phyloP scores from a whole-genome alignment of 257 asterid species.

The Oldenlandia corymbosa region DNA sequence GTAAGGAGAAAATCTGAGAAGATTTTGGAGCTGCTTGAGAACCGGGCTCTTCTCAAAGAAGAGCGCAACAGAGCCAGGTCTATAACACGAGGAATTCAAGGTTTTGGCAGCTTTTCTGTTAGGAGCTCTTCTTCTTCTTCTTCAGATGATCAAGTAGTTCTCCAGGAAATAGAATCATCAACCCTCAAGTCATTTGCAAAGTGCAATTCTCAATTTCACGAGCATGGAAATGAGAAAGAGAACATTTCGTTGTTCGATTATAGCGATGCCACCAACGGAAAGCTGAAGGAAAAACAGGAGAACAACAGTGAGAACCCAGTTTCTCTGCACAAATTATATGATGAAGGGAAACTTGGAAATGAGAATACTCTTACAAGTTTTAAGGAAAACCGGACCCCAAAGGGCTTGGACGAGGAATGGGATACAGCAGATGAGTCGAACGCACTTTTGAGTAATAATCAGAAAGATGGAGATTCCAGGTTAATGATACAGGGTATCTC shows the following conservation, averaged over 20 bases:
- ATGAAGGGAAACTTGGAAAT: constrained; percentile 5
- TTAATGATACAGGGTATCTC: constrained; percentile 7
- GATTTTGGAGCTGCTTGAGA: constrained; percentile 56
- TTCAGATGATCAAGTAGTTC: constrained; percentile 24
- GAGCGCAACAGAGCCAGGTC: constrained; percentile 66
- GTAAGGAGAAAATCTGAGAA: constrained; percentile 68
- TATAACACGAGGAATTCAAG: constrained; percentile 72
- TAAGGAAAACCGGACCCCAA: constrained; percentile 52
- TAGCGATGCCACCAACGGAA: background rate
- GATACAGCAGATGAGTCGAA: constrained; percentile 30
- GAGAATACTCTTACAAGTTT: constrained; percentile 14
- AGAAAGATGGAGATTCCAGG: constrained; percentile 17
- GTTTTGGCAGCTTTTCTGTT: constrained; percentile 70
- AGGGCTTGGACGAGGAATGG: constrained; percentile 20
- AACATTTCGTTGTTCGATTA: constrained; percentile 18
- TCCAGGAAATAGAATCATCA: constrained; percentile 27
- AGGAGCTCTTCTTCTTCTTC: constrained; percentile 34
- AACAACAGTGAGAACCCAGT: constrained; percentile 12
- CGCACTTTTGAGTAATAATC: constrained; percentile 39
- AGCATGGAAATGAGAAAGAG: constrained; percentile 33
- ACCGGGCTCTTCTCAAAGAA: constrained; percentile 56
- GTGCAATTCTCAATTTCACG: constrained; percentile 51
- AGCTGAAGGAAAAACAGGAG: constrained; percentile 7
- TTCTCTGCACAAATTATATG: constrained; percentile 1
- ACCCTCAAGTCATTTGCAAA: constrained; percentile 34